Evolutionary conservation across 2,329 filamentous ascomycete genomes (phyloP).

Genomic region (Colletotrichum limetticola): DNA sequence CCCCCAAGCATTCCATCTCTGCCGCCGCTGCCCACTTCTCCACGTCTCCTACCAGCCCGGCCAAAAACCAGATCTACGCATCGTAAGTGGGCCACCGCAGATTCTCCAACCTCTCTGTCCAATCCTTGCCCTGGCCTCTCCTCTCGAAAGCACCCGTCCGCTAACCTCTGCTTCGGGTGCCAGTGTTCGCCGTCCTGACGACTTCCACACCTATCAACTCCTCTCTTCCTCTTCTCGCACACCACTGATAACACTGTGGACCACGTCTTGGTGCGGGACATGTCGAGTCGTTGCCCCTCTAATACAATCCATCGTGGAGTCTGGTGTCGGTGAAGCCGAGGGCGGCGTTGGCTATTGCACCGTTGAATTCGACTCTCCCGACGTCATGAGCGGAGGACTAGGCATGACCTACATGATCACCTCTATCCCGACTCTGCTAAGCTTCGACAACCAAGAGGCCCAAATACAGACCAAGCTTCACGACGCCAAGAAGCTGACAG

Average conservation of each 20-base stretch:
- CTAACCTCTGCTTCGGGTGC: slow-evolving; percentile 4
- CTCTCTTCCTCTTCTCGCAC: slow-evolving; percentile 63
- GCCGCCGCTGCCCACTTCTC: slow-evolving; percentile 27
- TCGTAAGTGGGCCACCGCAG: slow-evolving; percentile 42
- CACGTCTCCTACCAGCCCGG: slow-evolving; percentile 30
- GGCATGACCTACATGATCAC: slow-evolving; percentile 68
- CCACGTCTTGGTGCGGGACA: slow-evolving; percentile 66
- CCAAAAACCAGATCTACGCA: slow-evolving; percentile 49
- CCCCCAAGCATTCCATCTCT: slow-evolving; percentile 4
- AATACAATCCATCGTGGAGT: slow-evolving; percentile 58
- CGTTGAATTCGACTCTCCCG: slow-evolving; percentile 68
- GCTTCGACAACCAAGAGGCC: slow-evolving; percentile 66
- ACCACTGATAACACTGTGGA: slow-evolving; percentile 71
- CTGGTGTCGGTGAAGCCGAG: slow-evolving; percentile 63
- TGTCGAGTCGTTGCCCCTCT: slow-evolving; percentile 63
- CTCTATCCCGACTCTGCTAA: slow-evolving; percentile 66
- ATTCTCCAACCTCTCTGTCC: neutral
- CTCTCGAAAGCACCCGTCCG: neutral
- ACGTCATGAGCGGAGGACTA: slow-evolving; percentile 61
- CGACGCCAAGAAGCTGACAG: slow-evolving; percentile 60
- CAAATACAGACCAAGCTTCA: slow-evolving; percentile 59
- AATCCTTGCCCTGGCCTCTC: neutral
- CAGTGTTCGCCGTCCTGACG: slow-evolving; percentile 65
- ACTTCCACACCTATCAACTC: slow-evolving; percentile 66
- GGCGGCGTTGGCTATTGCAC: slow-evolving; percentile 65